Evolutionary conservation across 768 basidiomycete species (phyloP).

Genomic region (Rhizopogon vulgaris): DNA sequence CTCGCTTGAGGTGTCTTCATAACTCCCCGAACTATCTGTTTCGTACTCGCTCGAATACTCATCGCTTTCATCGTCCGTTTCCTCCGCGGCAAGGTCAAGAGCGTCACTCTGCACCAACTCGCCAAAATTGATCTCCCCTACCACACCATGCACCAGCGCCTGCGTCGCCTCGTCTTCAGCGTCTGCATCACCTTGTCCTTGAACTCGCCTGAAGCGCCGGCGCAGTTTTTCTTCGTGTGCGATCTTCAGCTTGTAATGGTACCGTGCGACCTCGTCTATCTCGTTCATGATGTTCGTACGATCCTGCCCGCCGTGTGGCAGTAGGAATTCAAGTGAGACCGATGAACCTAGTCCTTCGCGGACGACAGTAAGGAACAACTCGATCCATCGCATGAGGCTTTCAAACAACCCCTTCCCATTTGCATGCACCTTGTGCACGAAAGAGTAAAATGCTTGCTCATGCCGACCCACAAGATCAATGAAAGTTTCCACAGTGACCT

Average conservation of each 20-base stretch:
- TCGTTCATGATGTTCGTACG: slow-evolving; percentile 75
- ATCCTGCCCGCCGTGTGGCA: slow-evolving; percentile 77
- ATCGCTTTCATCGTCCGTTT: slow-evolving; percentile 38
- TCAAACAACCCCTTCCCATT: slow-evolving; percentile 95
- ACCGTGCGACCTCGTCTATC: slow-evolving; percentile 82
- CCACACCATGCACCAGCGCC: slow-evolving; percentile 73
- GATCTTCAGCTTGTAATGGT: slow-evolving; percentile 93
- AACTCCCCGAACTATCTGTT: slow-evolving; percentile 11
- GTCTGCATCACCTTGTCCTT: slow-evolving; percentile 46
- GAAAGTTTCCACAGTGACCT: slow-evolving; percentile 83
- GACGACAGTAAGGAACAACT: slow-evolving; percentile 85
- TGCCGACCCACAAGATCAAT: slow-evolving; percentile 91
- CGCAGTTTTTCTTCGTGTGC: slow-evolving; percentile 88
- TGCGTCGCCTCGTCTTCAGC: slow-evolving; percentile 82
- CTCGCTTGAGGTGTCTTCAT: slow-evolving; percentile 4
- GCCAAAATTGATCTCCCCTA: slow-evolving; percentile 76
- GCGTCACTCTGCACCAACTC: slow-evolving; percentile 75
- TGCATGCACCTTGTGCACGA: slow-evolving; percentile 97
- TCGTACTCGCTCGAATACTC: slow-evolving; percentile 38
- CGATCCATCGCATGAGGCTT: slow-evolving; percentile 93
- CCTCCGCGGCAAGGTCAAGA: slow-evolving; percentile 75
- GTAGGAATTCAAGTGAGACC: slow-evolving; percentile 74
- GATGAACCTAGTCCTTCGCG: slow-evolving; percentile 79
- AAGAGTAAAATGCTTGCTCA: slow-evolving; percentile 92
- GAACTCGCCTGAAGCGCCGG: slow-evolving; percentile 69